Evolutionary conservation across 441 rosid species (phyloP).

Genomic region (Sinapis alba): DNA sequence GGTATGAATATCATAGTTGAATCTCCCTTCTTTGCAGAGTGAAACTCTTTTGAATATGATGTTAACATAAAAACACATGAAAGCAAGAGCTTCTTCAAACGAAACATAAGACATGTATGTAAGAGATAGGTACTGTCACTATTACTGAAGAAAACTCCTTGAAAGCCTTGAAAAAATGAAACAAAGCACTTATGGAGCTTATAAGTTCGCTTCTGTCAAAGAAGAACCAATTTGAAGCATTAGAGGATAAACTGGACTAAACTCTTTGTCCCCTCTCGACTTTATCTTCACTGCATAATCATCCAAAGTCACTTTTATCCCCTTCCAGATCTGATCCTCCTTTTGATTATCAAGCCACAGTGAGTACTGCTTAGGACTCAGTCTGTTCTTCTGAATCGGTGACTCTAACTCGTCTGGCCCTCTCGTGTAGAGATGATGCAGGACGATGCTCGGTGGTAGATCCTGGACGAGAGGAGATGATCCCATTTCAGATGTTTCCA

Average conservation of each 20-base stretch:
- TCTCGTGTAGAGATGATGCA: conserved; percentile 94
- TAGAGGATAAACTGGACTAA: conserved; percentile 91
- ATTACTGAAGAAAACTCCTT: not conserved
- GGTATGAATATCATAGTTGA: conserved; percentile 10
- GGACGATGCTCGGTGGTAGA: conserved; percentile 82
- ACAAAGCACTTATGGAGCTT: conserved; percentile 2
- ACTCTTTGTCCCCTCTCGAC: conserved; percentile 96
- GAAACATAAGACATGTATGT: not conserved
- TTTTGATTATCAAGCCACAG: conserved; percentile 94
- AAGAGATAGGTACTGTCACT: not conserved
- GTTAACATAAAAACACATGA: not conserved
- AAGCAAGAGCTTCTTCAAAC: not conserved
- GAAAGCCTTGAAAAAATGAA: not conserved
- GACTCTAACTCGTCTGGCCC: conserved; percentile 91
- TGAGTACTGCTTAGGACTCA: conserved; percentile 82
- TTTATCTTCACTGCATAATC: conserved; percentile 80
- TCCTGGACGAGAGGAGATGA: conserved; percentile 88
- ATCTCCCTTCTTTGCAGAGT: conserved; percentile 4
- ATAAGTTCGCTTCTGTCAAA: conserved; percentile 45
- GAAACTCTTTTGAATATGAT: not conserved
- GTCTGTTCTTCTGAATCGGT: conserved; percentile 84
- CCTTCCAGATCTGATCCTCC: conserved; percentile 98
- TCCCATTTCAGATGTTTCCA: conserved; percentile 84
- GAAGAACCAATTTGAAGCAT: conserved; percentile 88
- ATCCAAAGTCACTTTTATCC: conserved; percentile 90